These are phyloP conservation scores for Fusarium sp. DNA, from an alignment of 2,329 filamentous ascomycete species.

Conservation along the genomic window DNA sequence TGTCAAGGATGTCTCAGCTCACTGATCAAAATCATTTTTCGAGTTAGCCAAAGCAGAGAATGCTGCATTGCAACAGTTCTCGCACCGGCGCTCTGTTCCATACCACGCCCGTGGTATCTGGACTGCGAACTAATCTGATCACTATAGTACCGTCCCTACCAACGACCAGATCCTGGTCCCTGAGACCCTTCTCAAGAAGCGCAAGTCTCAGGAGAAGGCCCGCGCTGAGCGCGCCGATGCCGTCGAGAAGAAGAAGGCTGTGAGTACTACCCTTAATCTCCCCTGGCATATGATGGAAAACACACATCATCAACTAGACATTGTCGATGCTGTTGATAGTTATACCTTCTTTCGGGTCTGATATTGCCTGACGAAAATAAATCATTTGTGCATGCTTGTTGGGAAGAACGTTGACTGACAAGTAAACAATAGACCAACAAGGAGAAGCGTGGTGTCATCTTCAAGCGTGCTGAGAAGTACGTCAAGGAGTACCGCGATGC, in stretches of 20 bases:
- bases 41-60: constrained; percentile 93
- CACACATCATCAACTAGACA: constrained; percentile 93
- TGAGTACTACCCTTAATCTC: constrained; percentile 69
- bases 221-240: constrained; percentile 89
- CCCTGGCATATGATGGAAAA: constrained; percentile 85
- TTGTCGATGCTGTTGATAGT: constrained; percentile 97
- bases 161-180: constrained; percentile 97
- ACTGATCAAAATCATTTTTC: constrained; percentile 85
- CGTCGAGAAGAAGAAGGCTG: constrained; percentile 90
- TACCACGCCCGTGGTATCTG: constrained; percentile 69
- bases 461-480: constrained; percentile 99
- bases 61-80: constrained; percentile 94
- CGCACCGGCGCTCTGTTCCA: constrained; percentile 83
- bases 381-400: constrained; percentile 36
- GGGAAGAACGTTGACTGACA: constrained; percentile 55
- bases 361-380: constrained; percentile 61
- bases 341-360: constrained; percentile 99
- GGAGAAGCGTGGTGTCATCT: constrained; percentile 98
- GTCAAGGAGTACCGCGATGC: constrained; percentile 99
- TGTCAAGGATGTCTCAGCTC: constrained; percentile 61
- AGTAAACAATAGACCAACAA: constrained; percentile 84
- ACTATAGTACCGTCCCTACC: constrained; percentile 81
- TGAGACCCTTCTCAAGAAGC: constrained; percentile 99
- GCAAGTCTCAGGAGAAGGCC: constrained; percentile 99
- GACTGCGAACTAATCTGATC: constrained; percentile 86